A percentile compares a stretch with the other conserved stretches of the same genome.
Conservation (phyloP, 176 grass and related monocot species). For the Areca catechu region DNA sequence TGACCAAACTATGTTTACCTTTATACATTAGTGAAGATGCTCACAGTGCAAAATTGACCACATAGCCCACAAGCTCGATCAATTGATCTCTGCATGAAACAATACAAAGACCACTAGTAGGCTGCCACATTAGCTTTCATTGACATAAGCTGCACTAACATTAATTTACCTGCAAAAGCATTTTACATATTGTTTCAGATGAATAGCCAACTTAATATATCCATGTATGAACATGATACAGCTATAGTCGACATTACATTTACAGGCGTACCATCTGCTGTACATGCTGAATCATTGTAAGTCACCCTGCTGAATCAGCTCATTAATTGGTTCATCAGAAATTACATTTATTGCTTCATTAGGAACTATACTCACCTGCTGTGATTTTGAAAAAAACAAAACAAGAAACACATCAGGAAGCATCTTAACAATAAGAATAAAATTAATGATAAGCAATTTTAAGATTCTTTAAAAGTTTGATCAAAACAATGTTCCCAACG, state of each 20-base stretch:
- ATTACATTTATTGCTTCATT: constrained; percentile 4
- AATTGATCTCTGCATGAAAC: not conserved
- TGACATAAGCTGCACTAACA: no score
- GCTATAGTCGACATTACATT: not conserved
- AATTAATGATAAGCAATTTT: no score
- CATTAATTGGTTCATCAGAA: constrained; percentile 5
- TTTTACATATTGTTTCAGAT: no score
- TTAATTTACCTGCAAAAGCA: no score
- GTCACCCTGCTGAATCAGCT: constrained; percentile 4
- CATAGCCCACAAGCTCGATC: not conserved
- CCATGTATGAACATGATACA: no score
- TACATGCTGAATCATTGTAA: not conserved
- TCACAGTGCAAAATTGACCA: no score
- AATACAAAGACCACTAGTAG: not conserved
- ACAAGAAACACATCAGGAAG: not conserved
- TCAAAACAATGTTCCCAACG: not conserved
- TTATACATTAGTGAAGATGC: no score
- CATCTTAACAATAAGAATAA: no score
- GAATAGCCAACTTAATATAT: no score
- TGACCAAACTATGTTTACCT: no score
- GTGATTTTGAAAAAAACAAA: not conserved
- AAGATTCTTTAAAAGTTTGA: not conserved
- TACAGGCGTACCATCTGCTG: constrained; percentile 10
- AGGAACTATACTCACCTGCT: not conserved
- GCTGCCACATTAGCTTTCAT: not conserved